A percentile compares a stretch with the other conserved stretches of the same genome.
phyloP scores from a whole-genome alignment of 306 rosid species.

The Trifolium pratense region DNA sequence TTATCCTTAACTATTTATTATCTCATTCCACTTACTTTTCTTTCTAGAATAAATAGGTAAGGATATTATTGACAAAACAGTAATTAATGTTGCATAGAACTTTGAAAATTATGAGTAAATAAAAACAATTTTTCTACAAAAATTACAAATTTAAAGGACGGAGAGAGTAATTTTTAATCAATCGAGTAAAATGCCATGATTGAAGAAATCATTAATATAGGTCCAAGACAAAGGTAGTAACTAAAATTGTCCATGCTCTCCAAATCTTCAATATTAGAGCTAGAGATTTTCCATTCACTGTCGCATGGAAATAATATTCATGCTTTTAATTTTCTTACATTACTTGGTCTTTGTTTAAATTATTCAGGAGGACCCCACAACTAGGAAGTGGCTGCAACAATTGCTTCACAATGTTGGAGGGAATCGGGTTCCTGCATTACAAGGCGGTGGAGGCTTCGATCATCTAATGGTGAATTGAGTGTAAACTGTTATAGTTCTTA shows the following conservation, averaged over 20 bases:
- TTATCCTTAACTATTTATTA: neutral
- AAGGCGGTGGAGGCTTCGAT: slow-evolving; percentile 83
- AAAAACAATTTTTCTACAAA: neutral
- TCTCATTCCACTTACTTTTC: neutral
- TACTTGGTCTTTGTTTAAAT: slow-evolving; percentile 27
- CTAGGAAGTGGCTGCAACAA: slow-evolving; percentile 91
- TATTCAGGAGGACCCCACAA: slow-evolving; percentile 85
- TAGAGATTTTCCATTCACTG: slow-evolving; percentile 11
- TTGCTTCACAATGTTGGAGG: slow-evolving; percentile 77
- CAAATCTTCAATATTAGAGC: slow-evolving; percentile 13
- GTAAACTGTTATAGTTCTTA: slow-evolving; percentile 13
- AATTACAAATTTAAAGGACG: neutral
- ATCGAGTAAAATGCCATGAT: neutral
- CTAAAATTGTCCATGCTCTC: neutral
- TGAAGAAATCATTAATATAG: slow-evolving; percentile 1
- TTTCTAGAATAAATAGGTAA: neutral
- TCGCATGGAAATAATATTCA: neutral
- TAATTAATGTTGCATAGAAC: neutral
- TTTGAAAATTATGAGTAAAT: neutral
- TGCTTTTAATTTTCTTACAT: slow-evolving; percentile 27
- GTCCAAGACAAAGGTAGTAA: neutral
- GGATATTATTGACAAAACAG: neutral
- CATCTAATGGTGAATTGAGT: slow-evolving; percentile 73
- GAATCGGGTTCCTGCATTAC: slow-evolving; percentile 75
- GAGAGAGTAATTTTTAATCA: neutral